Base-by-base conservation (phyloP, 2,329 filamentous ascomycete species). In the Rhynchosporium graminicola region DNA sequence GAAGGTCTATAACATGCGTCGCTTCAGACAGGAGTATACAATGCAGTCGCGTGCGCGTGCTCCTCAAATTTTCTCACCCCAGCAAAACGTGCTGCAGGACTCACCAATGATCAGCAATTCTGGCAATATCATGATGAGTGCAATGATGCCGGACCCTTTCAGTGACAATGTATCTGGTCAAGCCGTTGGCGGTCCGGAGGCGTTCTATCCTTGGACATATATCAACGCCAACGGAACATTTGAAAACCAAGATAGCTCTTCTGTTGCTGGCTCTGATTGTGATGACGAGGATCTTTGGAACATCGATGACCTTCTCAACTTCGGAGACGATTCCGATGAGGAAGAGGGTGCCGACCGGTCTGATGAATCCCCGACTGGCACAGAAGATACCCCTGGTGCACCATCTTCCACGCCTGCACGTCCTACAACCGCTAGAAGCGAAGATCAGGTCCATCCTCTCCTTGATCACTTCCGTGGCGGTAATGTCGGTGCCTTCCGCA, bases 401-500 rank as follows among this genome's bases (percentile, higher is more conserved):
- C 81, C 82, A 45, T 77, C 80, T 1, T 80, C 82, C 20, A 86
- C 83, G 0, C 83, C 83, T 1, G 76, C 75, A 3, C 80, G 82
- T 26, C 79, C 80, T 33, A 77, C 76, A n/a, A 81, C 81, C 42
- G 76, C 80, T 43, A 75, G 77, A 36, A 80, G 79, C 70, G 80
- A 85, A 66, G 74, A 75, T 20, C 77, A 80, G 43, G 73, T 79
- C 8, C 73, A 85, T 64, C 80, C 82, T 31, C 80, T 88, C 60
- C 77, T 89, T n/a, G 81, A 82, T 59, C 87, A 89, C 68, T 85
- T 92, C 45, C 86, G 89, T 70, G 84, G 59, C 42, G 84, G 87
- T 61, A 85, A 88, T 13, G 90, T 95, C 42, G 89, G 89, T 43
- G 89, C 90, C 0, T 96, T 95, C 80, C 90, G 74, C 75, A 85